phyloP scores from a whole-genome alignment of 2,329 filamentous ascomycete genomes.

The Trichoderma koningii region DNA sequence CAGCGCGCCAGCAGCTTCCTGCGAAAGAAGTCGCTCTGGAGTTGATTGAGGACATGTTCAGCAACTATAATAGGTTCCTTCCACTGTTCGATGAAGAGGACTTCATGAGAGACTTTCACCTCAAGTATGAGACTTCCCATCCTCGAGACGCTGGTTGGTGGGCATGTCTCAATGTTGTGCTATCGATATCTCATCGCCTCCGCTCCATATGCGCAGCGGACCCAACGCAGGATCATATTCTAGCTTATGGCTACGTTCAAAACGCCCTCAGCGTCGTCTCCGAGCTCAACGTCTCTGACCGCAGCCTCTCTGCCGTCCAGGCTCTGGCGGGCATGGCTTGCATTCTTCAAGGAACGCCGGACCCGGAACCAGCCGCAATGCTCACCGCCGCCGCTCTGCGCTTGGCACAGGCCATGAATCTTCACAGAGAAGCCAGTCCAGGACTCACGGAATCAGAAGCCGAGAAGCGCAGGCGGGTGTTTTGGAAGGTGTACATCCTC shows the following conservation, averaged over 20 bases:
- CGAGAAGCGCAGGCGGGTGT: slow-evolving; percentile 15
- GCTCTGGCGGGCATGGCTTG: slow-evolving; percentile 18
- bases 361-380: slow-evolving; percentile 14
- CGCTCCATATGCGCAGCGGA: slow-evolving; percentile 9
- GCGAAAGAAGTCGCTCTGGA: background rate
- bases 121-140: slow-evolving; percentile 7
- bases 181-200: slow-evolving; percentile 21
- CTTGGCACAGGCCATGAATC: slow-evolving; percentile 15
- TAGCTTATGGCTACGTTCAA: slow-evolving; percentile 7
- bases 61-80: slow-evolving; percentile 13
- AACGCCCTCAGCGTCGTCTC: slow-evolving; percentile 16
- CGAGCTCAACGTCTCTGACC: slow-evolving; percentile 11
- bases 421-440: slow-evolving; percentile 6
- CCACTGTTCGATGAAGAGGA: slow-evolving; percentile 15
- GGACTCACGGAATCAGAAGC: slow-evolving; percentile 5
- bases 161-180: slow-evolving; percentile 19
- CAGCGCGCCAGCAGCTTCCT: slow-evolving; percentile 10
- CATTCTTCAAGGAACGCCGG: slow-evolving; percentile 9
- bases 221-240: slow-evolving; percentile 2
- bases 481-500: slow-evolving; percentile 17
- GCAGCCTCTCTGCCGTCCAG: slow-evolving; percentile 13
- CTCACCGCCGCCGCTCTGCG: slow-evolving; percentile 13
- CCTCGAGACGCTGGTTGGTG: slow-evolving; percentile 13
- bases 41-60: slow-evolving; percentile 13
- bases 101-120: slow-evolving; percentile 17